Evolutionary conservation across 257 asterid species (phyloP).

Genomic region (Asclepias syriaca): DNA sequence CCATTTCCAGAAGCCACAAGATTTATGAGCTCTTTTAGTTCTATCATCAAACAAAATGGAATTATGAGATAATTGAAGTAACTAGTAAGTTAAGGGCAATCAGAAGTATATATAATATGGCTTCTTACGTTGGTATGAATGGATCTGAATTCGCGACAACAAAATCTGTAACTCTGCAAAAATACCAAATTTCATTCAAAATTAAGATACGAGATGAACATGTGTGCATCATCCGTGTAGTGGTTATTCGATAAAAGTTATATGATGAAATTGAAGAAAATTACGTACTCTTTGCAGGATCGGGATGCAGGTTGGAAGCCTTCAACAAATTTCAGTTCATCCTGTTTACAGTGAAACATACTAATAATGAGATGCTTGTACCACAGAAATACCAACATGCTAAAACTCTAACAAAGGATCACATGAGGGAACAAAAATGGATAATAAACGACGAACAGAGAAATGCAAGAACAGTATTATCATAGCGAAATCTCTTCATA

Average conservation of each 20-base stretch:
- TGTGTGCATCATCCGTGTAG: neutral
- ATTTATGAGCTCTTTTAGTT: slow-evolving; percentile 38
- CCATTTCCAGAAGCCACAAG: slow-evolving; percentile 67
- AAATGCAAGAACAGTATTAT: neutral
- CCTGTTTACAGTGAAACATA: slow-evolving; percentile 40
- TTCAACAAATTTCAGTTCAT: slow-evolving; percentile 64
- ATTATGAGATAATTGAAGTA: slow-evolving; percentile 1
- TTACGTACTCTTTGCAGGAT: slow-evolving; percentile 76
- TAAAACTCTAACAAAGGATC: too few relatives aligned
- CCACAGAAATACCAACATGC: neutral
- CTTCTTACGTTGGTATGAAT: slow-evolving; percentile 60
- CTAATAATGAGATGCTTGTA: slow-evolving; percentile 1
- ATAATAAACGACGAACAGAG: neutral
- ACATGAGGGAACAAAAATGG: too few relatives aligned
- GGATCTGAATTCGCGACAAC: slow-evolving; percentile 61
- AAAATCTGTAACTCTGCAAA: slow-evolving; percentile 60
- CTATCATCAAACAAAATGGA: slow-evolving; percentile 30
- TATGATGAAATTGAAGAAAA: neutral
- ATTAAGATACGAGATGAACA: neutral
- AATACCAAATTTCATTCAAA: slow-evolving; percentile 16
- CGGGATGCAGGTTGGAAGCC: slow-evolving; percentile 60
- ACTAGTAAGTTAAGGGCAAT: slow-evolving; percentile 3
- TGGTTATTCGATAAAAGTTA: neutral
- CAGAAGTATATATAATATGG: slow-evolving; percentile 2
- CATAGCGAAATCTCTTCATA: too few relatives aligned